Conservation (phyloP, 495 filamentous ascomycete species). For the Daldinia decipiens region DNA sequence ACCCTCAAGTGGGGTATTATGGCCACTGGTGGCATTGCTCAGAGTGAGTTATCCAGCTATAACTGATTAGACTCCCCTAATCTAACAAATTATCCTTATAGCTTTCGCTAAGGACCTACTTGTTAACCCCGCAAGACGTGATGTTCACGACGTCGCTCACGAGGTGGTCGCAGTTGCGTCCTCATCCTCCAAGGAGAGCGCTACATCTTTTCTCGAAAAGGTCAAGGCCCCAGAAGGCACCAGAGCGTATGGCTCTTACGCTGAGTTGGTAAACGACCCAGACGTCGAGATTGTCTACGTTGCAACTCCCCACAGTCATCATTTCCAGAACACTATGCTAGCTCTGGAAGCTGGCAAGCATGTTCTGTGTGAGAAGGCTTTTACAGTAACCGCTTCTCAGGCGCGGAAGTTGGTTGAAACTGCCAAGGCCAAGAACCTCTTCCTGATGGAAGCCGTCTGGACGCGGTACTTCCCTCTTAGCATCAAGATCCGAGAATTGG, state of each 20-base stretch:
- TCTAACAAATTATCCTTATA: conserved; percentile 43
- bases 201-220: conserved; percentile 75
- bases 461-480: conserved; percentile 89
- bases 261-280: conserved; percentile 77
- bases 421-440: conserved; percentile 81
- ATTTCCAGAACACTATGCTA: conserved; percentile 90
- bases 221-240: conserved; percentile 70
- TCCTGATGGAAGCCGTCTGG: conserved; percentile 98
- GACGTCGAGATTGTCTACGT: conserved; percentile 90
- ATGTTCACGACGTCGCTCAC: conserved; percentile 79
- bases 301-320: conserved; percentile 93
- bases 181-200: conserved; percentile 74
- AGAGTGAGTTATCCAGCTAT: conserved; percentile 59
- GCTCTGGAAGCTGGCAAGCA: conserved; percentile 84
- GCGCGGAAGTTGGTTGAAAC: conserved; percentile 76
- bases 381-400: conserved; percentile 90
- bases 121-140: conserved; percentile 75
- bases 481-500: conserved; percentile 76
- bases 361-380: conserved; percentile 92
- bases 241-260: conserved; percentile 83
- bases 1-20: conserved; percentile 83
- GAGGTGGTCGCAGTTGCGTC: conserved; percentile 83
- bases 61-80: too few species aligned
- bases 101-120: conserved; percentile 87
- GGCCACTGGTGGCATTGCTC: conserved; percentile 83